These are phyloP conservation scores for Beauveria caledonica DNA, from an alignment of 2,329 filamentous ascomycete genomes.

Conservation along the genomic window DNA sequence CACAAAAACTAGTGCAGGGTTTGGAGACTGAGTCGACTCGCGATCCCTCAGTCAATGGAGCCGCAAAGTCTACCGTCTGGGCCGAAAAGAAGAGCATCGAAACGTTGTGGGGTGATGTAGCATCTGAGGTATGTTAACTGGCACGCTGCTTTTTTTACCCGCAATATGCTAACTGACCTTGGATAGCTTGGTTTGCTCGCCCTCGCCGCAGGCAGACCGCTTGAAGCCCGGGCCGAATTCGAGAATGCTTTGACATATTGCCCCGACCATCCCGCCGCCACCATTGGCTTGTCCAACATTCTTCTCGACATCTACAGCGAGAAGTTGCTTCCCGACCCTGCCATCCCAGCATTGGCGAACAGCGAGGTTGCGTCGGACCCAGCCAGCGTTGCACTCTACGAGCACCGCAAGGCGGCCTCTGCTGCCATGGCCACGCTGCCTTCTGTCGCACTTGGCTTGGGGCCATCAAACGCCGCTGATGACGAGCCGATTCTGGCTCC, in stretches of 20 bases:
- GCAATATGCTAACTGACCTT: conserved; percentile 3
- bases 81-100: conserved; percentile 74
- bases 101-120: conserved; percentile 77
- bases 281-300: conserved; percentile 74
- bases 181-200: conserved; percentile 59
- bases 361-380: conserved; percentile 14
- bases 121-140: conserved; percentile 59
- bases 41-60: conserved; percentile 53
- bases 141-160: neutral
- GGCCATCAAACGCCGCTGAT: conserved; percentile 17
- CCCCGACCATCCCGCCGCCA: conserved; percentile 71
- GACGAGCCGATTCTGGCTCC: conserved; percentile 17
- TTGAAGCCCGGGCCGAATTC: conserved; percentile 66
- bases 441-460: conserved; percentile 40
- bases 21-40: conserved; percentile 60
- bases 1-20: conserved; percentile 62
- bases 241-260: conserved; percentile 75
- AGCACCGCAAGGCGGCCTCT: conserved; percentile 7
- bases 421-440: conserved; percentile 25
- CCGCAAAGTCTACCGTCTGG: conserved; percentile 62
- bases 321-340: conserved; percentile 50
- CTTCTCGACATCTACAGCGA: conserved; percentile 78
- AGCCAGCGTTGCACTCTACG: conserved; percentile 12
- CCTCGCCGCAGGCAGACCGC: conserved; percentile 51
- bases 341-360: conserved; percentile 37